Evolutionary conservation across 2,329 filamentous ascomycete species (phyloP), one percentile per base, ranked within the genome.

Genomic region (Botryosphaeria agaves): DNA sequence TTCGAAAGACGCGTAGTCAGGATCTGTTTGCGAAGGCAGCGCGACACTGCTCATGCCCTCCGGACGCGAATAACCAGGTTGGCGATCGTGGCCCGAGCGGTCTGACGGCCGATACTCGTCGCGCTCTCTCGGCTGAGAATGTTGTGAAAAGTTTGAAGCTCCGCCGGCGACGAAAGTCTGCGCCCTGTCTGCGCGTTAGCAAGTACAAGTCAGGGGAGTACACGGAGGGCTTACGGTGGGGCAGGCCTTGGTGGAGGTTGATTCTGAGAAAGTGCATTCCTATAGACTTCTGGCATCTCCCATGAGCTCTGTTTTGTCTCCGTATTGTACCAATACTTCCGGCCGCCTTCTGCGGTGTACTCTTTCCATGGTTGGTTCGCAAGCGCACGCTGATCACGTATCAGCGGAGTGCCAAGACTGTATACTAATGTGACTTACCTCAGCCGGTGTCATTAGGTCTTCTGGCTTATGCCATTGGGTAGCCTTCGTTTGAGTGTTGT

Each of bases 381-480:
- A 28, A 91, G 66, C 32, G 81, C 81, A 48, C 78, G 78, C 82
- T 85, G 49, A 34, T 37, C 12, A n/a, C 12, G 16, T n/a, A n/a
- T n/a, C n/a, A n/a, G n/a, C n/a, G n/a, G n/a, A n/a, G n/a, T n/a
- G n/a, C n/a, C n/a, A n/a, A n/a, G n/a, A n/a, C n/a, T n/a, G n/a
- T n/a, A n/a, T n/a, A n/a, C n/a, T n/a, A n/a, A n/a, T n/a, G 17
- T 27, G 34, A 41, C 53, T 38, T 57, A 85, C 83, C 72, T 93
- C 84, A 30, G 75, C 72, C 5, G 72, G 69, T 14, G 70, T 76
- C 79, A 92, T 85, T 55, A 92, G 62, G 27, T 92, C 89, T 47
- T 79, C 70, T 3, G 89, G 91, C 59, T 94, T 95, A 24, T 74
- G 76, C 89, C 89, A 98, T 68, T 85, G 78, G 18, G 89, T 95